These are phyloP conservation scores for Tarenaya hassleriana DNA, from an alignment of 345 rosid genomes.

Conservation along the genomic window DNA sequence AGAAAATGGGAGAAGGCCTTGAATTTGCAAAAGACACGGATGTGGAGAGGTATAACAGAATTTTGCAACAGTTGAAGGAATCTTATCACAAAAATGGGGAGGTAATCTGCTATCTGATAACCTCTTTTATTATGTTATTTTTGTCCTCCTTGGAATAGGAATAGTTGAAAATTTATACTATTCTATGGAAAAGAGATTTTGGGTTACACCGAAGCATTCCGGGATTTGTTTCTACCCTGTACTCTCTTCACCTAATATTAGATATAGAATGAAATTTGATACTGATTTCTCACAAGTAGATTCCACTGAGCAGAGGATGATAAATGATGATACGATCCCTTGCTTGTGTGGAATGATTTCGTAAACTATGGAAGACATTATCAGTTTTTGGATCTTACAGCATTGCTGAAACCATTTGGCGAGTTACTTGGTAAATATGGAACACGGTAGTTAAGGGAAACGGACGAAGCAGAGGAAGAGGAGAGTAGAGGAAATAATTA, in stretches of 20 bases:
- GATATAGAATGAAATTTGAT: slow-evolving; percentile 10
- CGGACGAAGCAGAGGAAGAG: too few relatives aligned
- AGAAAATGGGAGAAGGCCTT: slow-evolving; percentile 69
- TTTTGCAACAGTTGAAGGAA: slow-evolving; percentile 51
- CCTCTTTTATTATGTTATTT: slow-evolving; percentile 7
- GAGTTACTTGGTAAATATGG: neutral
- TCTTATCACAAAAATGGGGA: slow-evolving; percentile 55
- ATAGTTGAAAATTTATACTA: neutral
- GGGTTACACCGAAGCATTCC: slow-evolving; percentile 5
- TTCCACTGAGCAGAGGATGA: neutral
- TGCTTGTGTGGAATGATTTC: neutral
- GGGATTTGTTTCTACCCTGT: slow-evolving; percentile 9
- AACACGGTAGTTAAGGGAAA: neutral
- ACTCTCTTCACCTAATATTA: neutral
- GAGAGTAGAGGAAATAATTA: too few relatives aligned
- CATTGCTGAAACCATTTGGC: neutral
- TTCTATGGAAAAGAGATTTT: slow-evolving; percentile 1
- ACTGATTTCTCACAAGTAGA: neutral
- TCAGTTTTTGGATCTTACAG: neutral
- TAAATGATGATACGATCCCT: neutral
- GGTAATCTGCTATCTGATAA: slow-evolving; percentile 35
- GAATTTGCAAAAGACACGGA: slow-evolving; percentile 61
- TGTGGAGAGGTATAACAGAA: slow-evolving; percentile 51
- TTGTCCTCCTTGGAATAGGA: neutral
- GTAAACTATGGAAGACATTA: slow-evolving; percentile 2